phyloP scores from a whole-genome alignment of 331 rosid species.

The Phaseolus coccineus region DNA sequence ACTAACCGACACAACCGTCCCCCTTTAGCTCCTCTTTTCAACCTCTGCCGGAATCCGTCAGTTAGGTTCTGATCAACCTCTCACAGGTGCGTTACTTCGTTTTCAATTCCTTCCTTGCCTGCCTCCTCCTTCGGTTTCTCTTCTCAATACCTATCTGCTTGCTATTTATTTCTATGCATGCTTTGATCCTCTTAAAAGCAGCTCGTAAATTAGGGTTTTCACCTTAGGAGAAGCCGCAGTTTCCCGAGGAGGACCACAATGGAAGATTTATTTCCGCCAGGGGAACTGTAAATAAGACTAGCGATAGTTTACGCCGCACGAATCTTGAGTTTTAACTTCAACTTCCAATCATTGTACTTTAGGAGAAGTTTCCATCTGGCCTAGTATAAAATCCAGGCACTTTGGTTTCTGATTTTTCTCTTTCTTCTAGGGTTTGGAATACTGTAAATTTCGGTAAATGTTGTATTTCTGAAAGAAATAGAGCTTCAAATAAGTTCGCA shows the following conservation, averaged over 20 bases:
- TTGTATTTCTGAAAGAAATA: not conserved
- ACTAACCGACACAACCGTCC: not conserved
- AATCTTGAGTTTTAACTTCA: not conserved
- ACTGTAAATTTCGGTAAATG: not conserved
- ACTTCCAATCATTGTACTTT: not conserved
- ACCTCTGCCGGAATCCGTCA: not conserved
- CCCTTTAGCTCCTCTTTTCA: slow-evolving; percentile 3
- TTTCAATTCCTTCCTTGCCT: not conserved
- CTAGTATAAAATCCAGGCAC: not conserved
- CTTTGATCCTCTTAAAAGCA: slow-evolving; percentile 9
- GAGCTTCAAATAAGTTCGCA: slow-evolving; percentile 32
- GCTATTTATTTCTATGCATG: not conserved
- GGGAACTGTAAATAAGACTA: slow-evolving; percentile 34
- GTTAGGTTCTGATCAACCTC: slow-evolving; percentile 40
- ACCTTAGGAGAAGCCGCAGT: not conserved
- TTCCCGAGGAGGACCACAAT: not conserved
- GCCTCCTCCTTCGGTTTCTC: not conserved
- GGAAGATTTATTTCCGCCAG: not conserved
- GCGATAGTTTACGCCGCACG: not conserved
- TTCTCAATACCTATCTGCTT: not conserved
- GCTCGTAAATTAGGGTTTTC: slow-evolving; percentile 30
- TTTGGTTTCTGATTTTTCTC: not conserved
- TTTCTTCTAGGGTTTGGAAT: slow-evolving; percentile 8
- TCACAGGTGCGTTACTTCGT: slow-evolving; percentile 32
- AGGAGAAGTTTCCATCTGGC: not conserved